Evolutionary conservation across 140 eudicot genomes (phyloP).

Genomic region (Oenanthe javanica): DNA sequence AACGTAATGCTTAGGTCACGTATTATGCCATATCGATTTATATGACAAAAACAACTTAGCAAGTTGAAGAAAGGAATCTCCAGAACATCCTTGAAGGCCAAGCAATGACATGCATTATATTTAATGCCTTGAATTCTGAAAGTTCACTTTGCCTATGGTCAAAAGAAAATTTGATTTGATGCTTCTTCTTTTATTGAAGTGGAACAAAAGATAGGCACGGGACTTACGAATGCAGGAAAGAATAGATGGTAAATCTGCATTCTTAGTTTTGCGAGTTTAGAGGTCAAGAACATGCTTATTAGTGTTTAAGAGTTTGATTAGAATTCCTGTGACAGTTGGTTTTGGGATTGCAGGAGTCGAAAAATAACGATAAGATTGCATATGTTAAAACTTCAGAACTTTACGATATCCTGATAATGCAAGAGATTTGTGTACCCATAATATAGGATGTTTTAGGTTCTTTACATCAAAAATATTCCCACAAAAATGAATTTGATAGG

Average conservation of each 20-base stretch:
- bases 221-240: neutral
- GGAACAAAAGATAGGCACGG: neutral
- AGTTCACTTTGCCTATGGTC: constrained; percentile 19
- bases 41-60: neutral
- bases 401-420: too few species aligned
- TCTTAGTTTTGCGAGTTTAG: too few species aligned
- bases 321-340: too few species aligned
- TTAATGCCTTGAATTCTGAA: constrained; percentile 18
- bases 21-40: neutral
- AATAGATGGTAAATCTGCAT: neutral
- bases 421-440: too few species aligned
- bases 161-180: constrained; percentile 32
- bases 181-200: neutral
- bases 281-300: too few species aligned
- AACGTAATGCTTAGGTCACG: too few species aligned
- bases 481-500: neutral
- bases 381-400: too few species aligned
- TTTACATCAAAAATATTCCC: too few species aligned
- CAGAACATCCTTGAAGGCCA: constrained; percentile 1
- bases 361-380: too few species aligned
- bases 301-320: too few species aligned
- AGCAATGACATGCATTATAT: constrained; percentile 19
- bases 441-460: neutral
- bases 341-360: too few species aligned
- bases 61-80: neutral